Base-by-base conservation (phyloP, 768 basidiomycete genomes). In the Lactarius sanguifluus region DNA sequence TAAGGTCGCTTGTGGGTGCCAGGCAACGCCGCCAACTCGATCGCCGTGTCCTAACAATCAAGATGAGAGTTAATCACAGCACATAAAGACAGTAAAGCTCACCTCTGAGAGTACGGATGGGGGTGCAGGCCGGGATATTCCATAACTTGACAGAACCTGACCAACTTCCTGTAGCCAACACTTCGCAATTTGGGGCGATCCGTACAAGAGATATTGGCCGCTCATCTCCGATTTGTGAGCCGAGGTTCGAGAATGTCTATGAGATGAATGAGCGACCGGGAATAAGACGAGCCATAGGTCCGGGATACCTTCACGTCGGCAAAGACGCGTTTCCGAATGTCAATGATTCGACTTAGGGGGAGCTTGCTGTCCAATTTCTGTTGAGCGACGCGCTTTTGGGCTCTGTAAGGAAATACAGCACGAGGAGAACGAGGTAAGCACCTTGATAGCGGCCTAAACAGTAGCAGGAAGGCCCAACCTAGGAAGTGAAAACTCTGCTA, bases 221-320 rank as follows among this genome's bases (percentile, higher is more conserved):
- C 71, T 97, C 95, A 76, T 98, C 97, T 62, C 95, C 97, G 71
- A 98, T 95, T 82, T 98, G 96, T 0, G 97, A 98, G 28, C 97
- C 97, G 55, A 98, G 85, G 72, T 95, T 96, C 57, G 87, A 82
- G 76, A 92, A 95, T 77, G 88, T 91, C 93, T 96, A 71, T 1
- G 36, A 2, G 61, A 43, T 12, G 23, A 28, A 28, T 28, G 41
- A 12, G 34, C 18, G 34, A 28, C 45, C 1, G 45, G 41, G 45
- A 25, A 36, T 34, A 25, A 43, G 50, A 10, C 13, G 18, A 32
- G n/a, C 38, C n/a, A 41, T 20, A 3, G 20, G 41, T n/a, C 52
- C 4, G 12, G 28, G 84, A 68, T 69, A 95, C 95, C 81, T 97
- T 96, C 71, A 99, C 89, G 71, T 94, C 88, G 2, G 83, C 80